Evolutionary conservation across 2,329 filamentous ascomycete species (phyloP).

Genomic region (Fusarium sp.): DNA sequence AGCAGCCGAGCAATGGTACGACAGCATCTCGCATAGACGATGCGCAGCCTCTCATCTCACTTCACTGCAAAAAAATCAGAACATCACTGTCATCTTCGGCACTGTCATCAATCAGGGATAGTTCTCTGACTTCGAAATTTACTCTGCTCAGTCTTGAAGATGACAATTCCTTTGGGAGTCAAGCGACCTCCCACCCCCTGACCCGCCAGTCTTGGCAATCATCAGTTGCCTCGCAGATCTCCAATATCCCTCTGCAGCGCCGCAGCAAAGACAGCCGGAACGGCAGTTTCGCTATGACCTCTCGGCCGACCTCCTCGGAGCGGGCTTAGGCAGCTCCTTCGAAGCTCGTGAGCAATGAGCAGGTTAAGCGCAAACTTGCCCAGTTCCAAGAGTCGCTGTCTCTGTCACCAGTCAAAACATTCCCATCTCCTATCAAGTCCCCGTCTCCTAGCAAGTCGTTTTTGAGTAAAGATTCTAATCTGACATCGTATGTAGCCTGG

Average conservation of each 20-base stretch:
- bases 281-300: conserved; percentile 18
- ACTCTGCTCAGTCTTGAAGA: conserved; percentile 53
- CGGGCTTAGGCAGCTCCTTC: conserved; percentile 47
- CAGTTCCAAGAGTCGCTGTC: conserved; percentile 48
- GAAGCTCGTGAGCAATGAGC: conserved; percentile 47
- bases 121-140: conserved; percentile 54
- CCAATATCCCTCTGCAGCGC: conserved; percentile 45
- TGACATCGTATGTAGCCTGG: conserved; percentile 71
- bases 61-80: conserved; percentile 43
- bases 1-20: conserved; percentile 51
- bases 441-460: conserved; percentile 61
- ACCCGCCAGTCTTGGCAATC: conserved; percentile 39
- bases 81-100: conserved; percentile 42
- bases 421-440: conserved; percentile 52
- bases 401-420: conserved; percentile 47
- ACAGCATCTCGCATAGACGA: conserved; percentile 22
- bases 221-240: conserved; percentile 35
- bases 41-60: conserved; percentile 22
- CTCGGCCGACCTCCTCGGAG: conserved; percentile 32
- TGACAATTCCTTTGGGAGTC: conserved; percentile 49
- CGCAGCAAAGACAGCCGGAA: conserved; percentile 38
- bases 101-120: conserved; percentile 52
- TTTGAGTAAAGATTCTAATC: conserved; percentile 79
- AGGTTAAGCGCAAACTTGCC: conserved; percentile 47
- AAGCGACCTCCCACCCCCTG: conserved; percentile 56